Percentiles rank a stretch among this genome's conserved stretches.
These are phyloP conservation scores for Hymenoscyphus infarciens DNA, from an alignment of 2,329 filamentous ascomycete genomes.

Conservation along the genomic window DNA sequence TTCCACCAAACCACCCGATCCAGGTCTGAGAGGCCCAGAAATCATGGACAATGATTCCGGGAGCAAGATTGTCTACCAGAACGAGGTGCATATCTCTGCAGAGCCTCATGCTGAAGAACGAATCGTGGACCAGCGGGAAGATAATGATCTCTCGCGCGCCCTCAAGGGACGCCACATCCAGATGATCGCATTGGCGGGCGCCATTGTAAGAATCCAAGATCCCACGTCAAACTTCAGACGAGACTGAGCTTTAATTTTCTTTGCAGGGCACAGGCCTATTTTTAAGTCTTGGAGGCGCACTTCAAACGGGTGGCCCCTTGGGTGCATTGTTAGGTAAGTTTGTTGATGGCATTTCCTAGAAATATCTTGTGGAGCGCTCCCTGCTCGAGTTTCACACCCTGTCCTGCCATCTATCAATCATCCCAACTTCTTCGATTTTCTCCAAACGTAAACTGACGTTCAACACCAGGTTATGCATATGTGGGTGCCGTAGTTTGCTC, in stretches of 20 bases:
- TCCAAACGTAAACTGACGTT: too few relatives aligned
- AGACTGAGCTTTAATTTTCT: neutral
- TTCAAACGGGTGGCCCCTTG: conserved; percentile 46
- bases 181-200: conserved; percentile 41
- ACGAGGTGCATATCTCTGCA: neutral
- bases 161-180: conserved; percentile 41
- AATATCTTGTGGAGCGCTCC: too few relatives aligned
- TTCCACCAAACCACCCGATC: too few relatives aligned
- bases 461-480: conserved; percentile 26
- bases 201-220: conserved; percentile 10
- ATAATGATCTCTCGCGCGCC: conserved; percentile 23
- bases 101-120: neutral
- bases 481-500: conserved; percentile 43
- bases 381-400: too few relatives aligned
- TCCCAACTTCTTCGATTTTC: too few relatives aligned
- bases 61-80: neutral
- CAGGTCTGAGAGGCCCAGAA: too few relatives aligned
- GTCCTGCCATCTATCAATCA: too few relatives aligned
- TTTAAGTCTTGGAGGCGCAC: conserved; percentile 46
- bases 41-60: too few relatives aligned
- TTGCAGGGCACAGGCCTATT: conserved; percentile 49
- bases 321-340: conserved; percentile 39
- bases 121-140: neutral
- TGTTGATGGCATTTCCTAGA: neutral
- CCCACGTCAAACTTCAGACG: neutral